Base-by-base conservation (phyloP, 768 basidiomycete genomes). In the Asterophora parasitica region DNA sequence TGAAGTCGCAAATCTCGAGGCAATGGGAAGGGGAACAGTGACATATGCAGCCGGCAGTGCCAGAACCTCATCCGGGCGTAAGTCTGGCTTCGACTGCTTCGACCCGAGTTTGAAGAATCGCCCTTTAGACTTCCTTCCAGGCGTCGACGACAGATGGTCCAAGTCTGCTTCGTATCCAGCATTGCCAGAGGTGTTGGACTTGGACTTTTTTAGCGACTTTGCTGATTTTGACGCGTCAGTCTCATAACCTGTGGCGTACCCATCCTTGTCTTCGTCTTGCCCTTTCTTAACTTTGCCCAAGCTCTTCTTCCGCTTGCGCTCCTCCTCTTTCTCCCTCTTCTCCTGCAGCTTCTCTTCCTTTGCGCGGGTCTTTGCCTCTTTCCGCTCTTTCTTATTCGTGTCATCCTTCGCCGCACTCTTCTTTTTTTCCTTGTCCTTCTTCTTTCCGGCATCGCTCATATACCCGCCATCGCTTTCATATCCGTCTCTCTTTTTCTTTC, bases 81-180 rank as follows among this genome's bases (percentile, higher is more conserved):
- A 36, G 44, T 72, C 71, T 0, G 61, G 54, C 39, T 70, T 68
- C 2, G 72, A 70, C 13, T 64, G 59, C 46, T 70, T 73, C 16
- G 64, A 64, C 27, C 69, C 65, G 4, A 77, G 60, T 32, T 63
- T 67, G 60, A 78, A 77, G 55, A 77, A 77, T 7, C 72, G 61
- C 40, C 59, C 55, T 49, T 70, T 76, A 17, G 66, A 55, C 51
- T 72, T 74, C 56, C 65, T 71, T 46, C 50, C 47, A 19, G 50
- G 47, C 12, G 56, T 56, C 19, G 59, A 61, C 10, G 65, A 65
- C 13, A 60, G 45, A 45, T 63, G 61, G 9, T 64, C 66, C 0
- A 60, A 71, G 49, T 73, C 72, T 0, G 74, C 73, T 42, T 72
- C 72, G 36, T 73, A 71, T 4, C 65, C 70, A 23, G 27, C 55